Evolutionary conservation across 208 protist species (phyloP), one percentile per base, ranked within the genome.

Genomic region (Strigomonas galati): DNA sequence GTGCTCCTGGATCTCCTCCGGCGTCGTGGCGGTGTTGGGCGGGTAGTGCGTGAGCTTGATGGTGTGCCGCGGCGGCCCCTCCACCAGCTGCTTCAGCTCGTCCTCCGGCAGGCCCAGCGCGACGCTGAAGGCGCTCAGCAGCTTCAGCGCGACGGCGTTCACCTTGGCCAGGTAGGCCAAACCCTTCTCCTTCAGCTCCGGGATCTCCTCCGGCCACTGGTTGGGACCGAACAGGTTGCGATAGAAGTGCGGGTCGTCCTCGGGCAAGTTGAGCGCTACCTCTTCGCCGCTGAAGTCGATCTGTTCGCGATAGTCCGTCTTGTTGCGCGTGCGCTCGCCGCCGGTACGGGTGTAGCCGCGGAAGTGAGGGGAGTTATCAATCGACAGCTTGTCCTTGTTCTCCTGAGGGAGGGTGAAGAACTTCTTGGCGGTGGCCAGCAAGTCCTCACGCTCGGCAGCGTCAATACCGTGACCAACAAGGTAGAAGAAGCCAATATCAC

Each of bases 341-440:
- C 31, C 56, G 26, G 26, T 2, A 4, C 46, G 40, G 14, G 31
- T 46, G 56, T 62, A 62, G 10, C 56, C 56, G 23, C 30, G 28
- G 35, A 62, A 62, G 56, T 62, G 56, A 5, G 56, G 56, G 30
- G 56, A 62, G 56, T 62, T 37, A 31, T 40, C 56, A 28, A 62
- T 46, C 30, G 56, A 48, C 10, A 62, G 4, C 56, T 62, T 62
- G 35, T 62, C 56, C 31, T 62, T 62, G 6, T 9, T 31, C 30
- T 62, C 56, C 56, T 62, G 56, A 2, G 56, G 56, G 10, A 62
- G 56, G 7, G 56, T 31, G 56, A 62, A 62, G 56, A 62, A 62
- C 30, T 46, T 5, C 56, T 46, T 62, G 7, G 56, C 56, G 9
- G 56, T 15, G 2, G 4, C 56, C 32, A 48, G 56, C 10, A 62